These are phyloP conservation scores for Carpinus viminea DNA, from an alignment of 306 rosid species.

Conservation along the genomic window DNA sequence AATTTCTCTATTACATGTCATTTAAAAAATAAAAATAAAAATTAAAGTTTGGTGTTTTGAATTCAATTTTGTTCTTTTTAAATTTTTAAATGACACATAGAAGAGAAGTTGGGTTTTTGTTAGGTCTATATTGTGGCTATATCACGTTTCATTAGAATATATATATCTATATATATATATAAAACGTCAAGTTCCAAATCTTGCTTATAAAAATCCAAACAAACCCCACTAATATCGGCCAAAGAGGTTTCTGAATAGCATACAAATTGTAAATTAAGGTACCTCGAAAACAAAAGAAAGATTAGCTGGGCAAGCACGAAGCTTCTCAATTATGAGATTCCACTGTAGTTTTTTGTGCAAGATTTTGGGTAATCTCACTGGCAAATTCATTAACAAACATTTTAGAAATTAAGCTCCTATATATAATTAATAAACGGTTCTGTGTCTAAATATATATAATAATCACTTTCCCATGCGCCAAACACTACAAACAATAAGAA, in stretches of 20 bases:
- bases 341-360: slow-evolving; percentile 2
- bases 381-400: not conserved
- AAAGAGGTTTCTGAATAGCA: not conserved
- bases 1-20: too few relatives aligned
- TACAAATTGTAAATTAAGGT: not conserved
- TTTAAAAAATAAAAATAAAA: too few relatives aligned
- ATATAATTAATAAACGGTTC: not conserved
- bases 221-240: too few relatives aligned
- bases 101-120: too few relatives aligned
- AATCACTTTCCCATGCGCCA: slow-evolving; percentile 4
- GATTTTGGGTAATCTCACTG: slow-evolving; percentile 21
- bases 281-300: not conserved
- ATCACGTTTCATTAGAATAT: too few relatives aligned
- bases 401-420: not conserved
- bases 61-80: too few relatives aligned
- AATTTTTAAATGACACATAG: too few relatives aligned
- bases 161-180: too few relatives aligned
- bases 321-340: not conserved
- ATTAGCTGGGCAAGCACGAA: slow-evolving; percentile 11
- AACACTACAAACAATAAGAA: slow-evolving; percentile 25
- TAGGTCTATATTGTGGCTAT: too few relatives aligned
- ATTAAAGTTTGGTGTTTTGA: too few relatives aligned
- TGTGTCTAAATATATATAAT: not conserved
- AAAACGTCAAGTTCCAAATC: too few relatives aligned
- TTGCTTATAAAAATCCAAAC: too few relatives aligned